Percentiles rank a stretch among this genome's conserved stretches.
phyloP scores from a whole-genome alignment of 1,284 basidiomycete species.

The Coniophora puteana region DNA sequence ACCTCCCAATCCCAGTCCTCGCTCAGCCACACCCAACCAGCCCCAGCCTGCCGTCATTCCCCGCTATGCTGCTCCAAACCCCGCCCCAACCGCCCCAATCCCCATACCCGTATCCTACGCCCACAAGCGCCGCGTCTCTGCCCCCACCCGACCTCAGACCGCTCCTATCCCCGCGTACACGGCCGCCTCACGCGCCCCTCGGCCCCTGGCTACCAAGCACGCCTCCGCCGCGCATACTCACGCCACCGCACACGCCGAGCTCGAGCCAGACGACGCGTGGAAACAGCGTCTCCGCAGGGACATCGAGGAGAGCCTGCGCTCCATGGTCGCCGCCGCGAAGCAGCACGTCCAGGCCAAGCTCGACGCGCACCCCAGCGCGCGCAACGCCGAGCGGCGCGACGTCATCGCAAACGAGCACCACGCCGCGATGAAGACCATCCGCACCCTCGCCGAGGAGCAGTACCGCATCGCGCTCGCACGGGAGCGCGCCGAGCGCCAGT shows the following conservation, averaged over 20 bases:
- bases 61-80: too few species aligned
- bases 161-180: too few species aligned
- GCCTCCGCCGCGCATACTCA: too few species aligned
- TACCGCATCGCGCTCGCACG: constrained; percentile 35
- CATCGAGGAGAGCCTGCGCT: constrained; percentile 41
- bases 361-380: constrained; percentile 22
- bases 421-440: constrained; percentile 35
- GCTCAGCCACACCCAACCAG: too few species aligned
- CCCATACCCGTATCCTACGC: too few species aligned
- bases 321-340: constrained; percentile 47
- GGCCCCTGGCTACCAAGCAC: too few species aligned
- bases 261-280: constrained; percentile 54
- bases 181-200: too few species aligned
- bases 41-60: too few species aligned
- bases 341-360: constrained; percentile 37
- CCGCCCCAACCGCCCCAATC: too few species aligned
- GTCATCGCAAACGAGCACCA: constrained; percentile 34
- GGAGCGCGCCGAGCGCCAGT: constrained; percentile 39
- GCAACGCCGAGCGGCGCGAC: constrained; percentile 26
- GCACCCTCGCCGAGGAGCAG: constrained; percentile 35
- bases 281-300: constrained; percentile 36
- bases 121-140: too few species aligned
- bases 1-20: too few species aligned
- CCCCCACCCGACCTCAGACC: too few species aligned
- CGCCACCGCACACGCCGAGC: constrained; percentile 25